These are phyloP conservation scores for Mucor mucedo DNA, from an alignment of 371 early-diverging fungal species.

Conservation along the genomic window DNA sequence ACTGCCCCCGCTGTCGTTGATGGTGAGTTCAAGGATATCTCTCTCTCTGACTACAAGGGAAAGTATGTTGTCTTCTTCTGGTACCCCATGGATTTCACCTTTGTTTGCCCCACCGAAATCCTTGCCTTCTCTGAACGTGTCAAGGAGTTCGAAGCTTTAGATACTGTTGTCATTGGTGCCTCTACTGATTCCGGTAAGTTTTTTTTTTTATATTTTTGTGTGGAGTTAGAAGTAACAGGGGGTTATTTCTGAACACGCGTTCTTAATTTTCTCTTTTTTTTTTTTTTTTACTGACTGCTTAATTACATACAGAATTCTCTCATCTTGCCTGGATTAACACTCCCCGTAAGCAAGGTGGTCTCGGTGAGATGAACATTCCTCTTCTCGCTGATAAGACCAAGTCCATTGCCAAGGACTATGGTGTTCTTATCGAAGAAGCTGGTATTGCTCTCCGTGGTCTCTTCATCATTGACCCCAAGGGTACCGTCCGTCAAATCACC, in stretches of 20 bases:
- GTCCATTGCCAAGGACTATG: slow-evolving; percentile 72
- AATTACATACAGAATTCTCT: slow-evolving; percentile 49
- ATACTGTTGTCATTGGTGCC: slow-evolving; percentile 59
- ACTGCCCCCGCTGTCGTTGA: slow-evolving; percentile 76
- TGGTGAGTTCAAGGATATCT: slow-evolving; percentile 79
- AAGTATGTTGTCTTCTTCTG: slow-evolving; percentile 58
- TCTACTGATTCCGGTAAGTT: slow-evolving; percentile 54
- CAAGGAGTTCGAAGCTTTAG: slow-evolving; percentile 69
- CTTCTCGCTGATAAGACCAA: slow-evolving; percentile 76
- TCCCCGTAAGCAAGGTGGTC: slow-evolving; percentile 80
- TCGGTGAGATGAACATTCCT: slow-evolving; percentile 77
- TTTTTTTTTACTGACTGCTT: neutral
- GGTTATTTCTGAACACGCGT: neutral
- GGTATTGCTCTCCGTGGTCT: slow-evolving; percentile 65
- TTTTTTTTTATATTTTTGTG: neutral
- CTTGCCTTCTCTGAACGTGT: slow-evolving; percentile 69
- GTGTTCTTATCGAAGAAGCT: slow-evolving; percentile 69
- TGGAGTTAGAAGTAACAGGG: neutral
- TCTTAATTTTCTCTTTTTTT: neutral
- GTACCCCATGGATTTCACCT: slow-evolving; percentile 59
- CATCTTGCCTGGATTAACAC: slow-evolving; percentile 70
- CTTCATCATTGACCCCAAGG: slow-evolving; percentile 82
- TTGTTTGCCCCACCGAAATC: slow-evolving; percentile 77
- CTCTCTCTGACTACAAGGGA: slow-evolving; percentile 90
- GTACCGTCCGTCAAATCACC: slow-evolving; percentile 58